Base-by-base conservation (phyloP, 768 basidiomycete genomes). In the Amanita inopinata region DNA sequence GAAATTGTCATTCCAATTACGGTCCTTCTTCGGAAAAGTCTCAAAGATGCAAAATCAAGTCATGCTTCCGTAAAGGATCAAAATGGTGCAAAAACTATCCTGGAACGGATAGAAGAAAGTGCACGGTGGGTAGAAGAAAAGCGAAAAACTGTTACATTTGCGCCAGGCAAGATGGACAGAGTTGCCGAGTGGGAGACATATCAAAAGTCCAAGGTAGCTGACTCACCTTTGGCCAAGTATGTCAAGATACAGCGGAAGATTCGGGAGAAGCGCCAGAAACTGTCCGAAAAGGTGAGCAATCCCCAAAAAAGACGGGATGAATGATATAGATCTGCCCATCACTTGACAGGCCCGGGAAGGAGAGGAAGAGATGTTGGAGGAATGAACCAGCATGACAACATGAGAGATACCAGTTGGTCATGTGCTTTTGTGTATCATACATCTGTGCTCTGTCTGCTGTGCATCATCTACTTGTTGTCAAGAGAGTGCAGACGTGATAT, bases 51-150 rank as follows among this genome's bases (percentile, higher is more conserved):
- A 18, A 74, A 73, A 43, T 57, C 67, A 25, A 60, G 58, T 33
- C 55, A 61, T 2, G 56, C 58, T 3, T 49, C 53, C 27, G 53
- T 65, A 0, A 87, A 87, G 55, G 81, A 83, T 47, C 67, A 70
- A 1, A 70, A 66, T 2, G 51, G 67, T 28, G 68, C 89, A 17
- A 97, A 93, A 62, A 67, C 70, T 0, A 66, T 99, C 9, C 65
- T 94, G 38, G 94, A 97, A 56, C 79, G 89, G 14, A 62, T 94
- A 33, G 92, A 98, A 49, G 86, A 88, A 53, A 89, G 84, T 48
- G 70, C 72, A 10, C 71, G 65, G 46, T 97, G 83, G 88, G 69
- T 87, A 28, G 82, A 88, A 56, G 63, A 73, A 54, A 71, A 66
- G 54, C 68, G 96, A 44, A 76, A 75, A 44, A 67, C 64, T 15